Percentiles rank a stretch among this genome's conserved stretches.
Conservation (phyloP, 1,139 yeast genomes). For the Geotrichum citri-aurantii region DNA sequence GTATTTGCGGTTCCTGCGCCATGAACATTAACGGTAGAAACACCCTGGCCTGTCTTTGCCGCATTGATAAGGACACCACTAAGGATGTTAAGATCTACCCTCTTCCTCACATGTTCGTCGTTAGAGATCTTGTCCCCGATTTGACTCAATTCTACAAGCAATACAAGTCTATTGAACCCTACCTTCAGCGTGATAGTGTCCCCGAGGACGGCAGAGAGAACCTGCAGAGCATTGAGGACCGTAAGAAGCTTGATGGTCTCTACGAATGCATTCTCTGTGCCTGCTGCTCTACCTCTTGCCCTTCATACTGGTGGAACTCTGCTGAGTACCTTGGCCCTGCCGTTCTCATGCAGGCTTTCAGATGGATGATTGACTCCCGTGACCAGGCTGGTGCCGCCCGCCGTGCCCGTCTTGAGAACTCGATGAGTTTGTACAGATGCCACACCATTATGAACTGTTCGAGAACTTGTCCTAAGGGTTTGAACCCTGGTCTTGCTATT, state of each 20-base stretch:
- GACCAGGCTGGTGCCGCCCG: constrained; percentile 82
- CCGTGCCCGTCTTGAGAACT: constrained; percentile 87
- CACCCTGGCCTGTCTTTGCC: constrained; percentile 94
- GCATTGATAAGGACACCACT: constrained; percentile 72
- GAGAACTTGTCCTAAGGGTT: constrained; percentile 96
- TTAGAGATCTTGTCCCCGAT: constrained; percentile 95
- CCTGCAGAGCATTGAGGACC: constrained; percentile 84
- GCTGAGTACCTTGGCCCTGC: constrained; percentile 98
- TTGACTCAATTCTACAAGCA: constrained; percentile 96
- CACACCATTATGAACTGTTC: constrained; percentile 99
- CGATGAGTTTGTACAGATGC: constrained; percentile 97
- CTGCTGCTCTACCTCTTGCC: constrained; percentile 98
- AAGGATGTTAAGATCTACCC: constrained; percentile 90
- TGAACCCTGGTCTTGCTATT: constrained; percentile 96
- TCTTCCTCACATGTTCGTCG: constrained; percentile 96
- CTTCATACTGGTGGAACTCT: constrained; percentile 99
- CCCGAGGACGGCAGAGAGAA: constrained; percentile 94
- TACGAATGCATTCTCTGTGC: constrained; percentile 98
- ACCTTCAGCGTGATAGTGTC: constrained; percentile 71
- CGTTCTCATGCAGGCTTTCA: constrained; percentile 96
- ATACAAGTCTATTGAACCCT: constrained; percentile 97
- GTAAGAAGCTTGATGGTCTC: constrained; percentile 93
- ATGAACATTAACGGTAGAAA: constrained; percentile 98
- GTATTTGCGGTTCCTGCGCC: constrained; percentile 99
- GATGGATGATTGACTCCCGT: constrained; percentile 98